Percentiles rank a stretch among this genome's conserved stretches.
Evolutionary conservation across 495 filamentous ascomycete genomes (phyloP).

Genomic region (Neurospora discreta): DNA sequence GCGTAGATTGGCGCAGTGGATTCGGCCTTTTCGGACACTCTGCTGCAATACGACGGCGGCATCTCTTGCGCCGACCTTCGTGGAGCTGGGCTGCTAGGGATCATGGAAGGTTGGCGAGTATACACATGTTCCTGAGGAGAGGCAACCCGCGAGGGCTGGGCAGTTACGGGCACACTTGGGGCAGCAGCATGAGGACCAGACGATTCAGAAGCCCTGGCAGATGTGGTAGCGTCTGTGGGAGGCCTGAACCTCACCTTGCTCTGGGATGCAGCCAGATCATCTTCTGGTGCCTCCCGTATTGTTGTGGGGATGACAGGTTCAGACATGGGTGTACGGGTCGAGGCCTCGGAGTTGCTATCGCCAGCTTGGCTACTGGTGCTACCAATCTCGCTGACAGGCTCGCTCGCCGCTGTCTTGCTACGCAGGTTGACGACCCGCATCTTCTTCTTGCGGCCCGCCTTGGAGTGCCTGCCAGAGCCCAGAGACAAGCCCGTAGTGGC

Average conservation of each 20-base stretch:
- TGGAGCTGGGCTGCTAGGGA: background rate
- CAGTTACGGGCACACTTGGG: background rate
- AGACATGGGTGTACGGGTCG: conserved; percentile 31
- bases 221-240: conserved; percentile 12
- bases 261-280: conserved; percentile 34
- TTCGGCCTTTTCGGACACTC: background rate
- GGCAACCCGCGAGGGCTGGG: background rate
- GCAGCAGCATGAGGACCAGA: background rate
- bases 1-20: background rate
- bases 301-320: conserved; percentile 34
- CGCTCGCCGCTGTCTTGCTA: conserved; percentile 29
- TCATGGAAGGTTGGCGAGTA: background rate
- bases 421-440: conserved; percentile 88
- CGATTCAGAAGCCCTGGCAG: conserved; percentile 14
- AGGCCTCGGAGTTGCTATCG: conserved; percentile 28
- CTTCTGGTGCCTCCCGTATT: conserved; percentile 44
- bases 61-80: background rate
- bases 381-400: conserved; percentile 14
- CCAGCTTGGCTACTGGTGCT: conserved; percentile 38
- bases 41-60: background rate
- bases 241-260: conserved; percentile 32
- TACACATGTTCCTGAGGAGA: background rate
- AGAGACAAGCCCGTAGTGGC: conserved; percentile 51
- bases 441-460: conserved; percentile 72
- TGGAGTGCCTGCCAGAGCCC: conserved; percentile 52